Conservation (phyloP, 257 asterid genomes). For the Galeopsis tetrahit region DNA sequence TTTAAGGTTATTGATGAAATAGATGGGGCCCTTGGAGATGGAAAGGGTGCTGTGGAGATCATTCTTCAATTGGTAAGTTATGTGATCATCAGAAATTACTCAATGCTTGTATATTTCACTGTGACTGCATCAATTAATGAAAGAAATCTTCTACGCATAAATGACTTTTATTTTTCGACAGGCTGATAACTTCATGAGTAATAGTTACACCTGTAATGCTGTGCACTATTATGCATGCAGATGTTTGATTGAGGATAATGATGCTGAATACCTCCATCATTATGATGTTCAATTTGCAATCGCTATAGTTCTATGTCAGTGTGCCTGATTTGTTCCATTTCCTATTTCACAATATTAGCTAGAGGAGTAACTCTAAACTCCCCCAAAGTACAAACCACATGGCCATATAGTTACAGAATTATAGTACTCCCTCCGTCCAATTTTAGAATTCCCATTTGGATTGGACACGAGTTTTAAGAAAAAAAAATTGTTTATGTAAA, state of each 20-base stretch:
- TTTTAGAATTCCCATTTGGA: no score
- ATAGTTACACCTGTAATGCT: slow-evolving; percentile 15
- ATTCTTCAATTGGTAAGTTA: slow-evolving; percentile 76
- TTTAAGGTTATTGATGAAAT: slow-evolving; percentile 92
- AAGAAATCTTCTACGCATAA: not conserved
- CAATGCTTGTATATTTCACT: not conserved
- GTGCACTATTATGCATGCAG: slow-evolving; percentile 11
- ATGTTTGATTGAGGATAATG: slow-evolving; percentile 19
- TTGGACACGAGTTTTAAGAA: no score
- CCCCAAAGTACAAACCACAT: slow-evolving; percentile 3
- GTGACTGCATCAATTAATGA: not conserved
- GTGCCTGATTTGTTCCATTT: slow-evolving; percentile 21
- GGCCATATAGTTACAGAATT: slow-evolving; percentile 15
- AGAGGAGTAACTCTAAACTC: not conserved
- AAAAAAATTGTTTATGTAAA: no score
- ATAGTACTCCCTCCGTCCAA: not conserved
- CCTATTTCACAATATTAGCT: slow-evolving; percentile 17
- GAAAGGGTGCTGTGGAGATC: slow-evolving; percentile 97
- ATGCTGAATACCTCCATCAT: slow-evolving; percentile 13
- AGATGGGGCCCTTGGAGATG: slow-evolving; percentile 97
- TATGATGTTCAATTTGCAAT: slow-evolving; percentile 23
- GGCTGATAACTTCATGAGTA: not conserved
- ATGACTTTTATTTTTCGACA: not conserved
- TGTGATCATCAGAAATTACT: slow-evolving; percentile 26
- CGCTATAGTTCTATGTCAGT: not conserved